phyloP scores from a whole-genome alignment of 805 yeast genomes.

The Kodamaea hsintzibuensis region DNA sequence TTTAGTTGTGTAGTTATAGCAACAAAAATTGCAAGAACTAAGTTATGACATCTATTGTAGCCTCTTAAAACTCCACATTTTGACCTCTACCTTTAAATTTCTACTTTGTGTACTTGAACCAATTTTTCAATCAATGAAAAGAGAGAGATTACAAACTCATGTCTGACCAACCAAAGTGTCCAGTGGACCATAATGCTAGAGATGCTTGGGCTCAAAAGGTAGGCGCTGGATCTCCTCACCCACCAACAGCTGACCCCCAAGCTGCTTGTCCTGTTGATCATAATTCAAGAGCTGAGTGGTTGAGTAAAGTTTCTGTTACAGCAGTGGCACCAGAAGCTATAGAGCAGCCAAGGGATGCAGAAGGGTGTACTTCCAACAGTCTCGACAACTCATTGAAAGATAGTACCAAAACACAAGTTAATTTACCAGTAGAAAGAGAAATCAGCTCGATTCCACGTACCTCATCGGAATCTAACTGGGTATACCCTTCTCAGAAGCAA shows the following conservation, averaged over 20 bases:
- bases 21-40: too few relatives aligned
- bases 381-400: conserved; percentile 35
- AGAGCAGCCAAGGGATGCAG: conserved; percentile 23
- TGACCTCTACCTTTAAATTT: background rate
- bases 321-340: conserved; percentile 39
- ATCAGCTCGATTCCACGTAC: conserved; percentile 84
- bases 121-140: conserved; percentile 1
- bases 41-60: too few relatives aligned
- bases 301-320: conserved; percentile 31
- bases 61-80: too few relatives aligned
- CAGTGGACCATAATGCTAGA: conserved; percentile 51
- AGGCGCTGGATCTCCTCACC: conserved; percentile 5
- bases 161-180: conserved; percentile 41
- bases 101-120: background rate
- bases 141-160: conserved; percentile 2
- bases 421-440: conserved; percentile 72
- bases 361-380: conserved; percentile 48
- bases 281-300: conserved; percentile 59
- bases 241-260: conserved; percentile 10
- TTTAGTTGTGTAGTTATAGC: too few relatives aligned
- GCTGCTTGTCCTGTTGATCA: conserved; percentile 71
- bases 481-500: conserved; percentile 94
- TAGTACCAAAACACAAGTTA: conserved; percentile 23
- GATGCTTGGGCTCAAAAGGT: conserved; percentile 29
- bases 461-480: conserved; percentile 66